Evolutionary conservation across 75 land plant genomes (phyloP), one percentile per base, ranked within the genome.

Genomic region (Gnetum montanum): DNA sequence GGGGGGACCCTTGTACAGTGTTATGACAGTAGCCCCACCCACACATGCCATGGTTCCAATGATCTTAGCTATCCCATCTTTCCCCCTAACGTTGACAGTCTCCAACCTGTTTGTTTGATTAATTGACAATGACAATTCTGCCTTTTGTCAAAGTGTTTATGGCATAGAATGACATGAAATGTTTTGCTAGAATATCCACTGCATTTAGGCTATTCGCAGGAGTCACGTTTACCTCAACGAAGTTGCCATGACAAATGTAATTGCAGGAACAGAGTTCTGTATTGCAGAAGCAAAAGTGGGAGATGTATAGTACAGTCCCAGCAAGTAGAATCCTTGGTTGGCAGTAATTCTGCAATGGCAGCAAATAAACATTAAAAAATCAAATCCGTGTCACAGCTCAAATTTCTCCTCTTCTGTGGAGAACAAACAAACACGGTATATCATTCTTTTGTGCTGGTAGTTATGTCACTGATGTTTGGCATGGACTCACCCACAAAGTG

Each of bases 231-330:
- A 64, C 96, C 96, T 54, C 30, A 85, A 75, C 24, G 78, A 27
- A 4, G 77, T 80, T 0, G 98, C 96, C 74, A 93, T 77, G 61
- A 78, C 62, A 63, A 89, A 85, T 1, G 96, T 85, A 23, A 81
- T 76, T 59, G 88, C 90, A 0, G 98, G 98, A 20, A 79, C 83
- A 16, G 86, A 81, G 64, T 89, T 93, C 43, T 84, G 81, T 37
- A 89, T 77, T 15, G 84, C 82, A 0, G 98, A 89, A 6, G 96
- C 86, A 50, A 88, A 85, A 10, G 81, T 80, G 3, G 90, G 87
- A 4, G 90, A 82, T 19, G 98, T 89, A 62, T 82, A 82, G 33
- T 78, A 79, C 45, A 93, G 63, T 2, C 98, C 98, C 52, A 85
- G 34, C 41, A 88, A 74, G 65, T 80, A 84, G 46, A 83, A 74